Percentiles rank a stretch among this genome's conserved stretches.
Conservation (phyloP, 192 early-diverging fungal species). For the Coemansia sp. region DNA sequence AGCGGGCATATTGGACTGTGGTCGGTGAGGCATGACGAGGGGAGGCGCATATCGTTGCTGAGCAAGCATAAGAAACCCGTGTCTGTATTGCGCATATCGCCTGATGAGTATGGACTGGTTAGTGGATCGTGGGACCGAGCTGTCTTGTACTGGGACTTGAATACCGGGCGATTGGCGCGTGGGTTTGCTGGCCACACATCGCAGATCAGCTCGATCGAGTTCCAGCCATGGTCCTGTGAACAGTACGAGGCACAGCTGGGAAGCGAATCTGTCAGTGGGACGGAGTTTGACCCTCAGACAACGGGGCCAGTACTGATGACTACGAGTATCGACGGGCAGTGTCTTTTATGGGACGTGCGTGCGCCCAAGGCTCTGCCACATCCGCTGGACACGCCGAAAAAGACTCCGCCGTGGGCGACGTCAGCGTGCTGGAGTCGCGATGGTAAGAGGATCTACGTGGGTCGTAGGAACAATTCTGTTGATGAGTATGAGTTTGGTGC, state of each 20-base stretch:
- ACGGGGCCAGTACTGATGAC: slow-evolving; percentile 63
- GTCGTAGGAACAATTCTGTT: slow-evolving; percentile 87
- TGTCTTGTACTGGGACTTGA: slow-evolving; percentile 82
- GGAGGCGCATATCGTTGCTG: slow-evolving; percentile 82
- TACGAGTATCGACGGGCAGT: slow-evolving; percentile 76
- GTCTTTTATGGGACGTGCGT: slow-evolving; percentile 76
- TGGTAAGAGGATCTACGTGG: slow-evolving; percentile 80
- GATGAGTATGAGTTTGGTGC: slow-evolving; percentile 85
- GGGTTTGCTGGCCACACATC: slow-evolving; percentile 76
- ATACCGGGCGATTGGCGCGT: slow-evolving; percentile 72
- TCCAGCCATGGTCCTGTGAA: slow-evolving; percentile 62
- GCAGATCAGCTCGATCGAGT: slow-evolving; percentile 78
- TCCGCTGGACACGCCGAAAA: slow-evolving; percentile 59
- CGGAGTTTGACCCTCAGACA: slow-evolving; percentile 18
- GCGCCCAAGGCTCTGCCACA: slow-evolving; percentile 61
- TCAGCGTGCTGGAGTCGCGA: slow-evolving; percentile 85
- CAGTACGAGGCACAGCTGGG: neutral
- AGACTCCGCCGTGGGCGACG: slow-evolving; percentile 76
- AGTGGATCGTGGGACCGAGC: slow-evolving; percentile 97
- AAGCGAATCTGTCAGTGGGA: neutral
- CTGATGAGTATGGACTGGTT: slow-evolving; percentile 79
- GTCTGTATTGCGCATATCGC: slow-evolving; percentile 78
- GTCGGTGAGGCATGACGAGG: slow-evolving; percentile 94
- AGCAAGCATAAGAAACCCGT: slow-evolving; percentile 82
- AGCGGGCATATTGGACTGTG: slow-evolving; percentile 86